Percentiles rank a stretch among this genome's conserved stretches.
These are phyloP conservation scores for Amborella trichopoda DNA, from an alignment of 164 flowering plant genomes.

Conservation along the genomic window DNA sequence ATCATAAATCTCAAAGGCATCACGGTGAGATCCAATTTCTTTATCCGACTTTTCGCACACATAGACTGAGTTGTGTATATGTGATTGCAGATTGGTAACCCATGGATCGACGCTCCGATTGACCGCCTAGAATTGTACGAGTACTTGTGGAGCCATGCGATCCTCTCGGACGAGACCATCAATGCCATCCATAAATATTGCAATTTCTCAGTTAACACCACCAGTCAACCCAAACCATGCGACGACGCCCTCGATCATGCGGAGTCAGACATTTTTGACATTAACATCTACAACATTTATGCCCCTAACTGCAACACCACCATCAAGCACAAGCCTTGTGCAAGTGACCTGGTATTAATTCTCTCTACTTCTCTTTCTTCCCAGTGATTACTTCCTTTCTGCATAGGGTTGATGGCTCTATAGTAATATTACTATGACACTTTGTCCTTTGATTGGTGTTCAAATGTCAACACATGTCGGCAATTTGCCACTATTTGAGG, in stretches of 20 bases:
- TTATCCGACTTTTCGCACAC: no score
- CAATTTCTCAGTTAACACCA: slow-evolving; percentile 4
- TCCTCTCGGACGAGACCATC: slow-evolving; percentile 28
- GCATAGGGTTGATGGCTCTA: no score
- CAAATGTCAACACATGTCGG: no score
- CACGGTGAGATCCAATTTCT: slow-evolving; percentile 13
- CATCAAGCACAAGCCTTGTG: no score
- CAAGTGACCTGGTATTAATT: no score
- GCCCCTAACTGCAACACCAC: slow-evolving; percentile 29
- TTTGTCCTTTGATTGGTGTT: no score
- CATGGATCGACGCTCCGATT: slow-evolving; percentile 20
- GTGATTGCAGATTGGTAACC: slow-evolving; percentile 33
- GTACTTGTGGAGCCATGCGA: slow-evolving; percentile 27
- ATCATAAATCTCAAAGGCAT: slow-evolving; percentile 24
- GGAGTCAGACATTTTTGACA: slow-evolving; percentile 1
- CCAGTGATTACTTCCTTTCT: no score
- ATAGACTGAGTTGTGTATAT: not conserved
- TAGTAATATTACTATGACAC: no score
- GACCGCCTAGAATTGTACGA: slow-evolving; percentile 16
- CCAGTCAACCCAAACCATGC: slow-evolving; percentile 3
- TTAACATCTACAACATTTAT: slow-evolving; percentile 29
- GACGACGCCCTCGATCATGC: not conserved
- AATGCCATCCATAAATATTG: slow-evolving; percentile 13
- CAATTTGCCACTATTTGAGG: no score
- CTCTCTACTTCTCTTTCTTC: no score